Evolutionary conservation across 441 rosid genomes (phyloP).

Genomic region (Corymbia calophylla): DNA sequence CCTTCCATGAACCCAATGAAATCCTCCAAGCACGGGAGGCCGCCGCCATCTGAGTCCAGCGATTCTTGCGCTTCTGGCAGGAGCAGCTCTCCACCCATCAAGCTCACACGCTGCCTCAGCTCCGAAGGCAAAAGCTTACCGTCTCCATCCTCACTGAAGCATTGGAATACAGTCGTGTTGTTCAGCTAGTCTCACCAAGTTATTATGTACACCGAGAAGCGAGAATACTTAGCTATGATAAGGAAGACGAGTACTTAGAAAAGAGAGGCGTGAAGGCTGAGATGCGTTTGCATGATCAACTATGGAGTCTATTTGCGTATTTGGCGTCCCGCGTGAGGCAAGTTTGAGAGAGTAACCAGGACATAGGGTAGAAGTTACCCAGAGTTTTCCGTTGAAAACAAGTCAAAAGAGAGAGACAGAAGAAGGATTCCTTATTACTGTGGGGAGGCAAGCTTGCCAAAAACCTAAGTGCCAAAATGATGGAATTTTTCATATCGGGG

Average conservation of each 20-base stretch:
- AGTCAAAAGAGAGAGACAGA: no score
- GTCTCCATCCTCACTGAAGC: constrained; percentile 38
- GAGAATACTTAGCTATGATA: background rate
- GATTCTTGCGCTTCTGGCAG: constrained; percentile 23
- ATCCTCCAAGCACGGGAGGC: constrained; percentile 44
- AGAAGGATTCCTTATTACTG: no score
- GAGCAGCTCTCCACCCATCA: constrained; percentile 24
- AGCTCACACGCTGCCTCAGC: constrained; percentile 28
- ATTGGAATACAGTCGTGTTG: constrained; percentile 18
- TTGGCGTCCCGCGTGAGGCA: background rate
- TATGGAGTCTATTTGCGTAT: background rate
- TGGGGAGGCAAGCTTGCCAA: no score
- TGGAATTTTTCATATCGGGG: no score
- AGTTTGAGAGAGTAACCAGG: background rate
- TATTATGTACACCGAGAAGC: background rate
- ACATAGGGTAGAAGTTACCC: background rate
- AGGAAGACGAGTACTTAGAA: background rate
- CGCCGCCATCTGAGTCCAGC: constrained; percentile 35
- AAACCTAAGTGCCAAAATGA: no score
- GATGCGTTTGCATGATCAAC: background rate
- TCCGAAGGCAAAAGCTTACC: constrained; percentile 50
- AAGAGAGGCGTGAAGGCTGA: background rate
- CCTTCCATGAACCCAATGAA: constrained; percentile 43
- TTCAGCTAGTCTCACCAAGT: background rate
- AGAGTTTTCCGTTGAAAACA: background rate